Conservation (phyloP, 306 rosid genomes). For the Glycine tomentella region DNA sequence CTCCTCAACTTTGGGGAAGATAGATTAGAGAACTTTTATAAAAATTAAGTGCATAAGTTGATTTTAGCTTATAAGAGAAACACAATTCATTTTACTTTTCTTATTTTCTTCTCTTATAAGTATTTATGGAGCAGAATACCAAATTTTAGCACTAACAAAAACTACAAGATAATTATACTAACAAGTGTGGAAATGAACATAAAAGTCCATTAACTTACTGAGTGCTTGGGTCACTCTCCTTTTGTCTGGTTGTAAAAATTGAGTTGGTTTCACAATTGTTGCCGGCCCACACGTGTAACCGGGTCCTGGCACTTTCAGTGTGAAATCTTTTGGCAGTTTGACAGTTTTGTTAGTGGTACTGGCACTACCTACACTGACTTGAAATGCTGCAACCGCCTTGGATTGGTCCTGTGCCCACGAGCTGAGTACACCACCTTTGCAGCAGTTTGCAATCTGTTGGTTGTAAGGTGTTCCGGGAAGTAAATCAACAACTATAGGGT, state of each 20-base stretch:
- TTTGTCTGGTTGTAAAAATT: constrained; percentile 63
- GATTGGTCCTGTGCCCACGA: constrained; percentile 81
- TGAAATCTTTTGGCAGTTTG: constrained; percentile 69
- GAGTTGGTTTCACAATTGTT: constrained; percentile 63
- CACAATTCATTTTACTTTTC: not conserved
- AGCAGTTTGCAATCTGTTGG: constrained; percentile 80
- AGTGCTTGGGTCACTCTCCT: constrained; percentile 84
- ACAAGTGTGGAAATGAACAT: constrained; percentile 19
- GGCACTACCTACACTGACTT: constrained; percentile 76
- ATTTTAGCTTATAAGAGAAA: not conserved
- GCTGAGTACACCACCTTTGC: constrained; percentile 88
- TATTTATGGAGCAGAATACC: not conserved
- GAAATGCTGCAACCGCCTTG: constrained; percentile 73
- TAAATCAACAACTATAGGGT: constrained; percentile 78
- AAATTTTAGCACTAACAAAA: not conserved
- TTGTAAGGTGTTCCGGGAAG: constrained; percentile 88
- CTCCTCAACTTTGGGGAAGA: not conserved
- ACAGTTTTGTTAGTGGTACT: constrained; percentile 79
- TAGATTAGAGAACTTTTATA: not conserved
- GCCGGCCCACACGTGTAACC: constrained; percentile 87
- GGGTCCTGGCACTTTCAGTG: constrained; percentile 82
- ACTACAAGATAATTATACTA: constrained; percentile 8
- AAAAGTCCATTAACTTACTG: constrained; percentile 63
- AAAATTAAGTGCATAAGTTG: not conserved
- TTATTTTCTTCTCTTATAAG: not conserved